Evolutionary conservation across 306 rosid genomes (phyloP).

Genomic region (Prunus kanzakura): DNA sequence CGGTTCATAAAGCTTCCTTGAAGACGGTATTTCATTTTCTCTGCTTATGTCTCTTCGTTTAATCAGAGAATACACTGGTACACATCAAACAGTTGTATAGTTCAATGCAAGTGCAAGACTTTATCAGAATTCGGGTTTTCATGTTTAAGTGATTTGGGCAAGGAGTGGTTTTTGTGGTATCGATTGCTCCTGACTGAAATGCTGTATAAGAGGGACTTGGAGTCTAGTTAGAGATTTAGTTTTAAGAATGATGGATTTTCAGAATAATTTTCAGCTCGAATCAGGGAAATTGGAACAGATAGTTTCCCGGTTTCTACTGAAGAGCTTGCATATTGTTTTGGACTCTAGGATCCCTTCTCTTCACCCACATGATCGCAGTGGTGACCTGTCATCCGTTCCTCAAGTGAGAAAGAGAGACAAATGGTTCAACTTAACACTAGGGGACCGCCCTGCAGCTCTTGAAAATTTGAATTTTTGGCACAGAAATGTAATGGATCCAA

Average conservation of each 20-base stretch:
- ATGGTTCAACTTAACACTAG: conserved; percentile 80
- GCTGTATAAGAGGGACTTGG: conserved; percentile 29
- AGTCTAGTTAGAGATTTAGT: conserved; percentile 26
- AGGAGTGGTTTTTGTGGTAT: background rate
- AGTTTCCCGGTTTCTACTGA: conserved; percentile 69
- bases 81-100: background rate
- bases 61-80: background rate
- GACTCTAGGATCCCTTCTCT: conserved; percentile 77
- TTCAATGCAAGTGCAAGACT: background rate
- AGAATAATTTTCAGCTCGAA: conserved; percentile 62
- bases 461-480: conserved; percentile 77
- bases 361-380: conserved; percentile 48
- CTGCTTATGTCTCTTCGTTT: background rate
- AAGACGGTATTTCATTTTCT: background rate
- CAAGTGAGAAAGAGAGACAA: conserved; percentile 67
- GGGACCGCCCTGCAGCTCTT: conserved; percentile 69
- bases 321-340: conserved; percentile 65
- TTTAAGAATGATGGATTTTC: conserved; percentile 62
- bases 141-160: conserved; percentile 2
- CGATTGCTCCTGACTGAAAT: background rate
- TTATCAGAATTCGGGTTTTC: background rate
- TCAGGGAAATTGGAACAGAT: conserved; percentile 71
- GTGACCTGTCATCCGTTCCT: conserved; percentile 44
- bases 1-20: conserved; percentile 1
- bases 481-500: conserved; percentile 75